Evolutionary conservation across 1,284 basidiomycete genomes (phyloP), one percentile per base, ranked within the genome.

Genomic region (Heterobasidion annosum): DNA sequence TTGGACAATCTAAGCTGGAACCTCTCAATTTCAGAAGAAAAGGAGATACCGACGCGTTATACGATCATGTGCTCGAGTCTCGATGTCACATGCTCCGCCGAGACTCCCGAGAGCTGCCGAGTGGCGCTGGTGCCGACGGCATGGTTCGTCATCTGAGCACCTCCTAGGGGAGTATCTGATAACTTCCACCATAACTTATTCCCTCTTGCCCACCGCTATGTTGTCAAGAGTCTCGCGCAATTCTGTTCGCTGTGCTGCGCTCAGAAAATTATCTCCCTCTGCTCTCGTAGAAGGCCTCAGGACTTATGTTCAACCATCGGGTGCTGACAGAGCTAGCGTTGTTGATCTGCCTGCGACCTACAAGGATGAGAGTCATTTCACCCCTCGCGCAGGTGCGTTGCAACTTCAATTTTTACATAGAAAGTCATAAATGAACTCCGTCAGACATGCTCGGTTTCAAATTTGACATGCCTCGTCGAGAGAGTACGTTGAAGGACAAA

Each of bases 371-470:
- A 77, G 73, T 3, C 80, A 86, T 64, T 82, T 90, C 60, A 68
- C 85, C n/a, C 88, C 88, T 15, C 73, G 83, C 58, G 72, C 82
- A 65, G 88, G 88, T 88, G 61, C 55, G 73, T 61, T 40, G 33
- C 16, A 52, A 18, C 15, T 35, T 40, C 52, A 12, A 34, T 53
- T 56, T 25, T 57, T 45, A 43, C 19, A 1, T 51, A 50, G 52
- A 8, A 48, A 8, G 50, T 40, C 34, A 4, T 49, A 18, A 49
- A 15, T 12, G 47, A 18, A 34, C 34, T 52, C 3, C 43, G 33
- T 9, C 59, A 91, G 92, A 93, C 65, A 91, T 93, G 87, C 81
- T 93, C 56, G 92, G 92, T 7, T 95, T 95, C 71, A 93, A 92
- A 69, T 73, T 95, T 18, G 86, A 87, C 62, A 73, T 82, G 50